These are phyloP conservation scores for Phytophthora meadii DNA, from an alignment of 352 stramenopile genomes.

Conservation along the genomic window DNA sequence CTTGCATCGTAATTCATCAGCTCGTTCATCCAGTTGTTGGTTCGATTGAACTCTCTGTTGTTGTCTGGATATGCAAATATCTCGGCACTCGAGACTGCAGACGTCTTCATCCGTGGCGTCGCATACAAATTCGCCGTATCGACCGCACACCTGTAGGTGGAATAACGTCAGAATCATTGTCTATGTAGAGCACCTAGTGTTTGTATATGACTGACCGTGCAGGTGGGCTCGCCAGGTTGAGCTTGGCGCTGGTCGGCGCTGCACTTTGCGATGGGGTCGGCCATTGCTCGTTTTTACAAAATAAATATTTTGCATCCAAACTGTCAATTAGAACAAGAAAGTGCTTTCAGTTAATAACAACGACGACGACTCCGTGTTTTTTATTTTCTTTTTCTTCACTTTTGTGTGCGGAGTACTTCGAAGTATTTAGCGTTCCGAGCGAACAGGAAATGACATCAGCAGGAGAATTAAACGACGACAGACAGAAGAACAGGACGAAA, in stretches of 20 bases:
- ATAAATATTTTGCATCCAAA: no score
- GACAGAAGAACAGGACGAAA: background rate
- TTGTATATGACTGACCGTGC: conserved; percentile 41
- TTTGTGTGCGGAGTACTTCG: conserved; percentile 6
- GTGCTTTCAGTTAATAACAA: conserved; percentile 9
- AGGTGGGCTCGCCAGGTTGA: conserved; percentile 44
- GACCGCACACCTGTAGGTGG: conserved; percentile 58
- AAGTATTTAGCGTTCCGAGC: conserved; percentile 1
- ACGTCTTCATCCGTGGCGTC: conserved; percentile 86
- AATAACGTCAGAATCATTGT: background rate
- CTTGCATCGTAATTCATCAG: conserved; percentile 31
- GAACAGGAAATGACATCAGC: conserved; percentile 11
- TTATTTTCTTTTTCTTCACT: conserved; percentile 25
- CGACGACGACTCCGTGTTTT: conserved; percentile 31
- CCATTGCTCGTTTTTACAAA: conserved; percentile 1
- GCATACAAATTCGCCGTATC: conserved; percentile 83
- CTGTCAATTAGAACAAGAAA: no score
- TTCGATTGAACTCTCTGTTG: conserved; percentile 1
- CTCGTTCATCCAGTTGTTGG: conserved; percentile 7
- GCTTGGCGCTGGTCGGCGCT: conserved; percentile 44
- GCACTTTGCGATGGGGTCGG: conserved; percentile 31
- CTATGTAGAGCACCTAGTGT: background rate
- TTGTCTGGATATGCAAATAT: conserved; percentile 42
- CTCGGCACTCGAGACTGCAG: conserved; percentile 81
- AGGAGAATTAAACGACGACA: background rate